phyloP scores from a whole-genome alignment of 208 protist species.

The Wallacemonas sp. region DNA sequence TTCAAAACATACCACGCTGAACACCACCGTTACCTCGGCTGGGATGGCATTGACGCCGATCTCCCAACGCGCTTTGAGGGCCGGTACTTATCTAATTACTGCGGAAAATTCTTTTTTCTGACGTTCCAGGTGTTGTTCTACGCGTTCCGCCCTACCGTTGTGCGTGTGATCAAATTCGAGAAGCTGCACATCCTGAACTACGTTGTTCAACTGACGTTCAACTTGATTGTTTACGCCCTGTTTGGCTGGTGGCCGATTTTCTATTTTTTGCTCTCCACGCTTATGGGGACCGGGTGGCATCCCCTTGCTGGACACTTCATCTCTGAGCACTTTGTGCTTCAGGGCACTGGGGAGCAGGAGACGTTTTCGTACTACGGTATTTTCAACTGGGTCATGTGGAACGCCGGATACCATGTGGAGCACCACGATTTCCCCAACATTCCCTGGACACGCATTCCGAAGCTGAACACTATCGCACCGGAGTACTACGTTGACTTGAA shows the following conservation, averaged over 20 bases:
- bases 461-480: slow-evolving; percentile 87
- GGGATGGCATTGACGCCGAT: slow-evolving; percentile 87
- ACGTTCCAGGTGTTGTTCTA: slow-evolving; percentile 92
- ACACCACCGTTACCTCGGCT: slow-evolving; percentile 93
- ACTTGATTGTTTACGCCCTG: slow-evolving; percentile 40
- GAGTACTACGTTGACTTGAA: slow-evolving; percentile 93
- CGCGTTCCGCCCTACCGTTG: slow-evolving; percentile 77
- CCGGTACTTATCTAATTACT: slow-evolving; percentile 57
- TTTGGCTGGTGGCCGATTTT: slow-evolving; percentile 64
- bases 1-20: slow-evolving; percentile 94
- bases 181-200: slow-evolving; percentile 62
- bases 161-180: slow-evolving; percentile 61
- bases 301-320: slow-evolving; percentile 92
- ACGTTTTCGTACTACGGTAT: slow-evolving; percentile 97
- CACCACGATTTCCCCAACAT: slow-evolving; percentile 98
- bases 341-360: slow-evolving; percentile 76
- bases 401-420: slow-evolving; percentile 97
- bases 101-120: slow-evolving; percentile 82
- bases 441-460: slow-evolving; percentile 83
- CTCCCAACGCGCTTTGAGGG: slow-evolving; percentile 80
- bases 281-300: slow-evolving; percentile 89
- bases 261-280: slow-evolving; percentile 75
- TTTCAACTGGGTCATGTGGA: slow-evolving; percentile 91
- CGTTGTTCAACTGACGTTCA: slow-evolving; percentile 39
- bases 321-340: slow-evolving; percentile 93